Evolutionary conservation across 2,329 filamentous ascomycete species (phyloP).

Genomic region (Thermomyces lanuginosus): DNA sequence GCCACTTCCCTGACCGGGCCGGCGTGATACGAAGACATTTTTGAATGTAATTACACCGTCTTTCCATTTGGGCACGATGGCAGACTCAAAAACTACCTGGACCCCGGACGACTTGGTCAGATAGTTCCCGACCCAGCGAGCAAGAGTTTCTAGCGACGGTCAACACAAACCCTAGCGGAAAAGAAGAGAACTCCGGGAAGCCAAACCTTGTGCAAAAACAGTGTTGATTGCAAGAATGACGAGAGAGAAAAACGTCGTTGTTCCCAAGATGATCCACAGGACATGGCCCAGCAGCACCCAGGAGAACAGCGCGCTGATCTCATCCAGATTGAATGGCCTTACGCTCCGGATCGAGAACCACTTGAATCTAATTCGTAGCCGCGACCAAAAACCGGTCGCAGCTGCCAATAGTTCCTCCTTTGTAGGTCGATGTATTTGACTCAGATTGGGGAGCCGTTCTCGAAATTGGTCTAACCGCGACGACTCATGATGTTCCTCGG

Average conservation of each 20-base stretch:
- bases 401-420: constrained; percentile 88
- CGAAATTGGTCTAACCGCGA: no score
- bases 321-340: constrained; percentile 86
- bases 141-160: constrained; percentile 56
- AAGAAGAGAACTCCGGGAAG: constrained; percentile 19
- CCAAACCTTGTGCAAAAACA: constrained; percentile 87
- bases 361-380: constrained; percentile 82
- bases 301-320: constrained; percentile 88
- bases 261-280: constrained; percentile 89
- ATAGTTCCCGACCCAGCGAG: constrained; percentile 87
- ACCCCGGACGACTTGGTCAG: constrained; percentile 84
- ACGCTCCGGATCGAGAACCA: constrained; percentile 93
- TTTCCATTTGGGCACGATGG: constrained; percentile 90
- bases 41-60: constrained; percentile 91
- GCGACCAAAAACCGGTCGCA: constrained; percentile 82
- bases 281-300: constrained; percentile 91
- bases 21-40: constrained; percentile 86
- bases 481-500: constrained; percentile 16
- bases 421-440: constrained; percentile 65
- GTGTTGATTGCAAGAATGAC: constrained; percentile 87
- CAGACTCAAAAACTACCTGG: constrained; percentile 90
- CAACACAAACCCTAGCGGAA: neutral
- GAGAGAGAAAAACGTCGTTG: constrained; percentile 90
- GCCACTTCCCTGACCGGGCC: constrained; percentile 65
- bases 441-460: constrained; percentile 50